phyloP scores from a whole-genome alignment of 352 stramenopile genomes.

The Phytophthora pluvialis region DNA sequence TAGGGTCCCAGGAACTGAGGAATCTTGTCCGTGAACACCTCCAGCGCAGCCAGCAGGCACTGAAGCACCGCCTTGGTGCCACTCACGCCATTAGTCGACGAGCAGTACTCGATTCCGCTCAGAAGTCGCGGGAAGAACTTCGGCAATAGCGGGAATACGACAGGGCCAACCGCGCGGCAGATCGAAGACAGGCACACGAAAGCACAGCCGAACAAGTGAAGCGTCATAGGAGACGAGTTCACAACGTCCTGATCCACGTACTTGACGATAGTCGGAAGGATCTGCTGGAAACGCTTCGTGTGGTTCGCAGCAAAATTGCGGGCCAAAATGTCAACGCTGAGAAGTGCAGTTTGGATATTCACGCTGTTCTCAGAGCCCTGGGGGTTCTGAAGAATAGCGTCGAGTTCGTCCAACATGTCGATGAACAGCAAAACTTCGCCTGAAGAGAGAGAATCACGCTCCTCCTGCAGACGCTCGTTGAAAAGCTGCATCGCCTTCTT shows the following conservation, averaged over 20 bases:
- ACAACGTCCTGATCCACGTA: slow-evolving; percentile 67
- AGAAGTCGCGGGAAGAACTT: slow-evolving; percentile 87
- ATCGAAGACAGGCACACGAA: slow-evolving; percentile 87
- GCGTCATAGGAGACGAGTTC: slow-evolving; percentile 51
- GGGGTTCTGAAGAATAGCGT: slow-evolving; percentile 68
- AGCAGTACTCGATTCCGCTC: slow-evolving; percentile 63
- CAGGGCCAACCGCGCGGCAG: slow-evolving; percentile 63
- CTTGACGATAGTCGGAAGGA: slow-evolving; percentile 78
- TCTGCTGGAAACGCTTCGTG: slow-evolving; percentile 74
- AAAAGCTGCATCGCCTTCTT: slow-evolving; percentile 91
- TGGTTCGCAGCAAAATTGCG: slow-evolving; percentile 80
- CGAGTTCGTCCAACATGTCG: slow-evolving; percentile 88
- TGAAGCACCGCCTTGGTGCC: slow-evolving; percentile 68
- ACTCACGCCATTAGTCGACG: slow-evolving; percentile 23
- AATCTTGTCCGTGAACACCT: slow-evolving; percentile 87
- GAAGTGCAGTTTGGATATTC: slow-evolving; percentile 84
- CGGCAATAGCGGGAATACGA: slow-evolving; percentile 83
- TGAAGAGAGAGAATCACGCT: slow-evolving; percentile 59
- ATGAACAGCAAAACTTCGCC: slow-evolving; percentile 86
- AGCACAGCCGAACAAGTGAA: slow-evolving; percentile 83
- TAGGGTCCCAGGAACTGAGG: slow-evolving; percentile 85
- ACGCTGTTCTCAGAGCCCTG: slow-evolving; percentile 70
- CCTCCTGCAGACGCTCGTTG: slow-evolving; percentile 82
- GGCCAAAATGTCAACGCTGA: slow-evolving; percentile 86
- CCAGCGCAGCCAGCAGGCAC: slow-evolving; percentile 74